Percentiles rank a stretch among this genome's conserved stretches.
Evolutionary conservation across 306 rosid genomes (phyloP).

Genomic region (Ochetophila trinervis): DNA sequence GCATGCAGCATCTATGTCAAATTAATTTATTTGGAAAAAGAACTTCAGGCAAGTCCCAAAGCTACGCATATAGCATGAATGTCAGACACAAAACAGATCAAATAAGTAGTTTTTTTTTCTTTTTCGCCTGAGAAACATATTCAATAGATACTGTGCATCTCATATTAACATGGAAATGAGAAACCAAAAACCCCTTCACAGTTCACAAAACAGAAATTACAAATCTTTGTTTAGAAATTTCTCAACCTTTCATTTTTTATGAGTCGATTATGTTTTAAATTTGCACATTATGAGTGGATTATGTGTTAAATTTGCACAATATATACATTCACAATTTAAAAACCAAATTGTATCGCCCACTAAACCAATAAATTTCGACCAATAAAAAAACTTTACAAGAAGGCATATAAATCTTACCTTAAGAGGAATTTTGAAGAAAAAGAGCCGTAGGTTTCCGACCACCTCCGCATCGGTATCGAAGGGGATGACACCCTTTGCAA

Average conservation of each 20-base stretch:
- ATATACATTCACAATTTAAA: background rate
- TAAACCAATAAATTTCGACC: background rate
- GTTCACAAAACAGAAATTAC: background rate
- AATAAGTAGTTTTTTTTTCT: too few species aligned
- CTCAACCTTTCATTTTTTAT: too few species aligned
- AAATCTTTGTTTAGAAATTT: background rate
- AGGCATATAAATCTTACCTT: slow-evolving; percentile 40
- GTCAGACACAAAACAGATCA: background rate
- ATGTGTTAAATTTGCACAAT: background rate
- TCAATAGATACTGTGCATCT: too few species aligned
- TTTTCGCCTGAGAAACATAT: too few species aligned
- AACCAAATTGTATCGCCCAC: too few species aligned
- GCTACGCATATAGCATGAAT: background rate
- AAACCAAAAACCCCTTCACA: background rate
- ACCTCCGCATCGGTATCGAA: slow-evolving; percentile 64
- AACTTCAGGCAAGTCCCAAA: too few species aligned
- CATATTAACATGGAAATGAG: too few species aligned
- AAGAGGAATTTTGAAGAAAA: slow-evolving; percentile 60
- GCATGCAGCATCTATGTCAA: background rate
- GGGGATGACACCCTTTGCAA: slow-evolving; percentile 68
- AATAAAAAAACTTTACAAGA: background rate
- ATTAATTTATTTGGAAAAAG: too few species aligned
- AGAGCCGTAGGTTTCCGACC: slow-evolving; percentile 56
- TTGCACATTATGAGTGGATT: background rate
- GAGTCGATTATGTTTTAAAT: background rate